Conservation (phyloP, 2,329 filamentous ascomycete genomes). For the Ophiostoma australiae region DNA sequence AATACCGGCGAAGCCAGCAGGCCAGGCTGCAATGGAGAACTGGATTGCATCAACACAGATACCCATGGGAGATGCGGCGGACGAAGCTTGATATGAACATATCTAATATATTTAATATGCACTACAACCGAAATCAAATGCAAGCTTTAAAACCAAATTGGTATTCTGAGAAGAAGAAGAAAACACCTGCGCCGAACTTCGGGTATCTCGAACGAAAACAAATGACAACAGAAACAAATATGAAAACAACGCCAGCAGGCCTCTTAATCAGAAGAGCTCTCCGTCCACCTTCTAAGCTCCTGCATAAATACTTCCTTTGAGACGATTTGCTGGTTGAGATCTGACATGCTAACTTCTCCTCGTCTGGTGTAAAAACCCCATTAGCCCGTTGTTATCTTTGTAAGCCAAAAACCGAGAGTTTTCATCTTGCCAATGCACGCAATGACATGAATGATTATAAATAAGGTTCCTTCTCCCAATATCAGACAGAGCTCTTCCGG, state of each 20-base stretch:
- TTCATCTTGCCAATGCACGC: background rate
- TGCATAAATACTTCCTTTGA: background rate
- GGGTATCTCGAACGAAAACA: background rate
- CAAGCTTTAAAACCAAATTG: background rate
- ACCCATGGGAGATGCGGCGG: conserved; percentile 32
- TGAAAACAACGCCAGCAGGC: background rate
- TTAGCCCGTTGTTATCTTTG: fast-evolving
- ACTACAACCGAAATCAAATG: background rate
- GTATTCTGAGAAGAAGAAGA: background rate
- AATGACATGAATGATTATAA: background rate
- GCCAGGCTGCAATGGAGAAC: conserved; percentile 73
- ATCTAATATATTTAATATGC: background rate
- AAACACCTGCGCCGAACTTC: background rate
- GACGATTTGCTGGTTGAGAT: background rate
- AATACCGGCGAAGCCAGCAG: conserved; percentile 38
- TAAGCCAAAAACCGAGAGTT: background rate
- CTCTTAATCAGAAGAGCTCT: background rate
- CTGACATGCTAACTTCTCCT: background rate
- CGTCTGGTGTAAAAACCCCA: background rate
- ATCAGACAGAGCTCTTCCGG: background rate
- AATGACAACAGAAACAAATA: background rate
- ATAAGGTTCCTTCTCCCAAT: background rate
- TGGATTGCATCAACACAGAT: conserved; percentile 79
- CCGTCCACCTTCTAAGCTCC: background rate
- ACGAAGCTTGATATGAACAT: background rate